A percentile compares a stretch with the other conserved stretches of the same genome.
Evolutionary conservation across 139 green algal genomes (phyloP).

Genomic region (Chlamydomonas sphaeroides): DNA sequence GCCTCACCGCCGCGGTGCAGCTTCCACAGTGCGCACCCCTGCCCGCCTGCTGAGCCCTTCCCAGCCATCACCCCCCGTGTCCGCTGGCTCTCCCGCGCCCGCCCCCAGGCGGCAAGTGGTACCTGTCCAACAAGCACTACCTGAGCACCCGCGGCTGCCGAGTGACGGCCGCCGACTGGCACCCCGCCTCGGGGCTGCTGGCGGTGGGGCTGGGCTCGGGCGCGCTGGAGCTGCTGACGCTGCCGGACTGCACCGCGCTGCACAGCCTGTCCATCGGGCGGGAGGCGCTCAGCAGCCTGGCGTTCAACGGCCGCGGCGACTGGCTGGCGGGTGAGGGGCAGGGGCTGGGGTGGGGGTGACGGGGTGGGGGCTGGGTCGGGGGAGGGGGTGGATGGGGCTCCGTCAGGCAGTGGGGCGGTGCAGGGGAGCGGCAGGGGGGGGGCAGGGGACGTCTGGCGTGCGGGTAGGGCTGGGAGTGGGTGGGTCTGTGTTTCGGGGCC

Average conservation of each 20-base stretch:
- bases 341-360: neutral
- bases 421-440: too few species aligned
- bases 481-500: too few species aligned
- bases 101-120: constrained; percentile 75
- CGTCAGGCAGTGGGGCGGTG: too few species aligned
- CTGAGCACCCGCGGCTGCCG: constrained; percentile 64
- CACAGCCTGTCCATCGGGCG: constrained; percentile 72
- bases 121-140: constrained; percentile 83
- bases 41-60: too few species aligned
- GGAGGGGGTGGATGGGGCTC: neutral
- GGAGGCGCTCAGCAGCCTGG: constrained; percentile 72
- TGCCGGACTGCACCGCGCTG: constrained; percentile 83
- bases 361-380: neutral
- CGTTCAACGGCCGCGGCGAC: constrained; percentile 88
- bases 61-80: too few species aligned
- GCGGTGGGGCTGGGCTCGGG: constrained; percentile 71
- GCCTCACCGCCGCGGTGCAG: too few species aligned
- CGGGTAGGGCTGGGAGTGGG: too few species aligned
- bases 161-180: constrained; percentile 32
- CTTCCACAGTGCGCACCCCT: too few species aligned
- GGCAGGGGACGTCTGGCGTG: too few species aligned
- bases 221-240: constrained; percentile 91
- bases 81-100: too few species aligned
- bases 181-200: constrained; percentile 45
- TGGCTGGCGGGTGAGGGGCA: constrained; percentile 73